Base-by-base conservation (phyloP, 2,329 filamentous ascomycete genomes). In the Akanthomyces uredinophilus region DNA sequence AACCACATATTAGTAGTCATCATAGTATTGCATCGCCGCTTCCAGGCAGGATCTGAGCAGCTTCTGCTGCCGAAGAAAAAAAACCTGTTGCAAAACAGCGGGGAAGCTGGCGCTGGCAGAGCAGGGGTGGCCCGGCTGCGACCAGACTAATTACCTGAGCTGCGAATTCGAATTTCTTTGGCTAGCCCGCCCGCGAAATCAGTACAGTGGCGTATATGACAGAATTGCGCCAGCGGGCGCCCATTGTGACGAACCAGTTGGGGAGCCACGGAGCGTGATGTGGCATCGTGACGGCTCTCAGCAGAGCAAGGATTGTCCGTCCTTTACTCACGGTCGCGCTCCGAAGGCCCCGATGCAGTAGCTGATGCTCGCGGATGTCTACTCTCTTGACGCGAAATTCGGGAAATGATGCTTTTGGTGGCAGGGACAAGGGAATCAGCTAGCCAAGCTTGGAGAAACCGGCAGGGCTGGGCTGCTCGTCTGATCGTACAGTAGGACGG, bases 181-280 rank as follows among this genome's bases (percentile, higher is more conserved):
- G 20, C 43, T 18, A 14, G 37, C 6, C n/a, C 29, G 13, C 27
- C 18, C 27, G 20, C 24, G 37, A 29, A 2, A 29, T 14, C 14
- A 16, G 44, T 27, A 39, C n/a, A 16, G 55, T 58, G 46, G 56
- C 56, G 46, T 32, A 58, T 58, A 43, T 49, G 43, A 56, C 41
- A 24, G 43, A 44, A 58, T 27, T 14, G 43, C 32, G 44, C 22
- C 55, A 49, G 20, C 43, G 43, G 43, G 13, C 44, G 43, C 43
- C 39, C 27, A 59, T 51, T 51, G 22, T 39, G 56, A 59, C 24
- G 46, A 41, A 51, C 56, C 56, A 59, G 43, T 51, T 51, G 56
- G 35, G 50, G 10, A 43, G n/a, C n/a, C n/a, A n/a, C n/a, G n/a
- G n/a, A n/a, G 43, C 18, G 54, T 29, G 35, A 27, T 27, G 54